Conservation (phyloP, 768 basidiomycete species). For the Crassisporium funariophilum region DNA sequence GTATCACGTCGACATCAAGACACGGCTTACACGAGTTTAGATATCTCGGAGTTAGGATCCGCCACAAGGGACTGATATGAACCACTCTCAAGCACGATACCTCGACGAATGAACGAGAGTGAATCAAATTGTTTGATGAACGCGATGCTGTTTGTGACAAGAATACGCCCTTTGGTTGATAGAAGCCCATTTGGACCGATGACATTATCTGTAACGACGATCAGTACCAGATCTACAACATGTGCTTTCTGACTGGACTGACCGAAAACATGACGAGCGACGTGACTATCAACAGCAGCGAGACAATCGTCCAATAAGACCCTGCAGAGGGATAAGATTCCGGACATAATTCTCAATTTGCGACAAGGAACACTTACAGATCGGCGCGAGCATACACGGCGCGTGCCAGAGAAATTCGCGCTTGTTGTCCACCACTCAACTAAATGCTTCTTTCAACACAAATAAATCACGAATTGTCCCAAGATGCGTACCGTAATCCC, state of each 20-base stretch:
- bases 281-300: constrained; percentile 84
- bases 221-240: background rate
- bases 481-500: constrained; percentile 56
- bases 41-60: constrained; percentile 65
- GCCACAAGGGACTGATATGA: constrained; percentile 61
- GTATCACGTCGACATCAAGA: background rate
- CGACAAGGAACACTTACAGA: constrained; percentile 48
- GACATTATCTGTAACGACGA: constrained; percentile 60
- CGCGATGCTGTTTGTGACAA: constrained; percentile 89
- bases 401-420: constrained; percentile 81
- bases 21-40: constrained; percentile 69
- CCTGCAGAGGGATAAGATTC: constrained; percentile 37
- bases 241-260: constrained; percentile 11
- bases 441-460: background rate
- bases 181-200: constrained; percentile 86
- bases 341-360: background rate
- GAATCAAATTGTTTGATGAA: constrained; percentile 79
- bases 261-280: constrained; percentile 86
- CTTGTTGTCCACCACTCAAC: constrained; percentile 82
- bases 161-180: constrained; percentile 77
- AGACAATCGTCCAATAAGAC: constrained; percentile 89
- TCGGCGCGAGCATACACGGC: constrained; percentile 93
- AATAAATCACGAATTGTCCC: background rate
- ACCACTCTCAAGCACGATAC: constrained; percentile 79
- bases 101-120: constrained; percentile 73